Percentiles rank a stretch among this genome's conserved stretches.
Evolutionary conservation across 192 early-diverging fungal genomes (phyloP).

Genomic region (Coemansia sp.): DNA sequence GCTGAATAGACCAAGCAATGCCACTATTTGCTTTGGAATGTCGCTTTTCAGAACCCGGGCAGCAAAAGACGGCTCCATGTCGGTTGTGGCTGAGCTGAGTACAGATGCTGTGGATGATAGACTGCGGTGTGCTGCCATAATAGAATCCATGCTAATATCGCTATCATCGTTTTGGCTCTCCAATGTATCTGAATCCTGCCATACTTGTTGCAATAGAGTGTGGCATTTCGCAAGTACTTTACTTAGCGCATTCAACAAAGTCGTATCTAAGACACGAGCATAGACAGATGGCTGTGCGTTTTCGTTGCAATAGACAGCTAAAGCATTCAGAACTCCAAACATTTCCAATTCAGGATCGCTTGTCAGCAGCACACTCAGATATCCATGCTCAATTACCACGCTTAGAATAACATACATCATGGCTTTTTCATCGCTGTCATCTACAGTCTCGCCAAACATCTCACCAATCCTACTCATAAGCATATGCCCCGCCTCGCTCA

Average conservation of each 20-base stretch:
- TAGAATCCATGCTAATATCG: conserved; percentile 9
- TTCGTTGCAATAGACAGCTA: conserved; percentile 43
- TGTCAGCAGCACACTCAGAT: conserved; percentile 13
- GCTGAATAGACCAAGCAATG: conserved; percentile 33
- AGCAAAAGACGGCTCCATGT: conserved; percentile 3
- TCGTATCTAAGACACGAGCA: background rate
- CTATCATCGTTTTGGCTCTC: background rate
- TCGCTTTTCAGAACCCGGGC: conserved; percentile 11
- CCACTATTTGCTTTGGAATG: conserved; percentile 10
- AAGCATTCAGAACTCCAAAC: conserved; percentile 28
- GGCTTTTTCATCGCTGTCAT: conserved; percentile 30
- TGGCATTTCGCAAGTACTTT: conserved; percentile 1
- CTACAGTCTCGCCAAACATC: conserved; percentile 35
- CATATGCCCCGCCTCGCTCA: conserved; percentile 12
- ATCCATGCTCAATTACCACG: conserved; percentile 14
- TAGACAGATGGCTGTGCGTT: background rate
- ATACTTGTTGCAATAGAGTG: conserved; percentile 10
- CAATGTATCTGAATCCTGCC: conserved; percentile 5
- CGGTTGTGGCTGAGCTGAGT: conserved; percentile 20
- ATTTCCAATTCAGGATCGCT: background rate
- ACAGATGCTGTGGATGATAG: conserved; percentile 16
- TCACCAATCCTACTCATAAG: conserved; percentile 24
- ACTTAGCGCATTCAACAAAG: conserved; percentile 2
- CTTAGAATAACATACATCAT: conserved; percentile 28
- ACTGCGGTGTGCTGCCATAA: conserved; percentile 24